These are phyloP conservation scores for Puccinia polysora DNA, from an alignment of 1,284 basidiomycete species.

Conservation along the genomic window DNA sequence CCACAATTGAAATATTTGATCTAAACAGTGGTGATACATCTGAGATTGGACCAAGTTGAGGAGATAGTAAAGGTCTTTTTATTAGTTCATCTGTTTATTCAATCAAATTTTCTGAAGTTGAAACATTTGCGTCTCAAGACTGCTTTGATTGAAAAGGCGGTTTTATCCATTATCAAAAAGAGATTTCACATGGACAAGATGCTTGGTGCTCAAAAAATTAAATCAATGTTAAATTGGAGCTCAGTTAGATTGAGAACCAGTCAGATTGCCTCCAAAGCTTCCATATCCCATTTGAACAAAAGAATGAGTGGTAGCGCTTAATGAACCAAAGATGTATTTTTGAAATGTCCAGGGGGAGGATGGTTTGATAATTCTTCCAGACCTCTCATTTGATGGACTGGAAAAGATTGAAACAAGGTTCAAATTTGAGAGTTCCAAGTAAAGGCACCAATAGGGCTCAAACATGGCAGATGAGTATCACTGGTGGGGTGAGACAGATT, in stretches of 20 bases:
- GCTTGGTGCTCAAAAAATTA: conserved; percentile 11
- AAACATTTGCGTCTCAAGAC: conserved; percentile 15
- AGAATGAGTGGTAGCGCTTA: background rate
- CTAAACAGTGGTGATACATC: too few species aligned
- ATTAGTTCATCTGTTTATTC: too few species aligned
- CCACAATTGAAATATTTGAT: too few species aligned
- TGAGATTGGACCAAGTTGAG: too few species aligned
- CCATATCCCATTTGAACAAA: background rate
- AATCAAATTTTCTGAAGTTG: too few species aligned
- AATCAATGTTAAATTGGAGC: conserved; percentile 10
- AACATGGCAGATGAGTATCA: conserved; percentile 3
- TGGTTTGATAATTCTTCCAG: background rate
- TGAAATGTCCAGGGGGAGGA: background rate
- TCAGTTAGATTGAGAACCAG: conserved; percentile 2
- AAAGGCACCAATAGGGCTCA: conserved; percentile 1
- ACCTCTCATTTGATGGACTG: conserved; percentile 1
- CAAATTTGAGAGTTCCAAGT: conserved; percentile 2
- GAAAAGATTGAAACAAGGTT: conserved; percentile 1
- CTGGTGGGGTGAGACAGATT: background rate
- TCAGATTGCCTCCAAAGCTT: background rate
- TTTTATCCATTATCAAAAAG: background rate
- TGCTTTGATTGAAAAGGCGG: background rate
- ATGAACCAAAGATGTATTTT: background rate
- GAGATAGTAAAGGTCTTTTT: too few species aligned
- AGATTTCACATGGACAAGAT: conserved; percentile 12